Base-by-base conservation (phyloP, 2,329 filamentous ascomycete species). In the Fusarium equiseti region DNA sequence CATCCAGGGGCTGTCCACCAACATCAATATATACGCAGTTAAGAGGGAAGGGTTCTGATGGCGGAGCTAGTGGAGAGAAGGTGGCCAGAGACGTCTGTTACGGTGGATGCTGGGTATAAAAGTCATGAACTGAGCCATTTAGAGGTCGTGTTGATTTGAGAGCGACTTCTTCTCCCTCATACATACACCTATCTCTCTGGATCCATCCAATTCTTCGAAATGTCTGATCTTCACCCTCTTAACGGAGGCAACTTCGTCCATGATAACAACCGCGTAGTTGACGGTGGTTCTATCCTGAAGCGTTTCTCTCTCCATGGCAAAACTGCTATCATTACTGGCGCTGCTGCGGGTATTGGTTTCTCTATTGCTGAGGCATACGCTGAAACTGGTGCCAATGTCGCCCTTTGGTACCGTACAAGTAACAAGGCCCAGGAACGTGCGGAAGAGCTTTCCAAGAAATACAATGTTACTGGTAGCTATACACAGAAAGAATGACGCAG, bases 361-460 rank as follows among this genome's bases (percentile, higher is more conserved):
- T 83, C 85, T 7, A 85, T 92, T 27, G 89, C 89, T 13, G 81
- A 89, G 35, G 88, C 84, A 15, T 84, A 89, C 43, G 90, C 90
- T 18, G 90, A 92, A 76, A 87, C 89, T 22, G 90, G 90, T 48
- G 89, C 89, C 58, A 90, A 91, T 72, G 87, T 92, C 43, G 89
- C 88, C 27, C 85, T 92, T 50, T 91, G 88, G 88, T 92, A 91
- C 76, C 88, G 90, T 74, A 86, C 81, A 77, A 91, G 92, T 79
- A 83, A 85, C 73, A 86, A 88, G 66, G 88, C 89, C 10, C 77
- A 87, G 16, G 84, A 88, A 32, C 83, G 87, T 44, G 90, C 90
- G 1, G 83, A 83, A 22, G 87, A 88, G 46, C 88, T 92, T 52
- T 87, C 87, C 71, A 83, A 86, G 73, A 84, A 86, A 54, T 91